Conservation (phyloP, 345 rosid species). For the Eucalyptus globulus region DNA sequence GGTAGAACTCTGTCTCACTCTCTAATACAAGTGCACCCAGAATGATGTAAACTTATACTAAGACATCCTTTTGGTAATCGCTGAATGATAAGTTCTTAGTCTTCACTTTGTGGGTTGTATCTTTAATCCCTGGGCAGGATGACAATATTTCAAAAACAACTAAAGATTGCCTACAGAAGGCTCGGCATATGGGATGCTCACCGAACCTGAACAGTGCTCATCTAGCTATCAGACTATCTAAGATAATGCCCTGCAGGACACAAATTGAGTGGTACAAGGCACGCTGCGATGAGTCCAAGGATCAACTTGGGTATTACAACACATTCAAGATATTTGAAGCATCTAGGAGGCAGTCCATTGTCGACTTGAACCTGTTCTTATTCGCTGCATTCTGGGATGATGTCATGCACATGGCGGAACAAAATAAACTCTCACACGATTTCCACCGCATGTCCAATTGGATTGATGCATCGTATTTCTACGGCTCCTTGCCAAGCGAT, state of each 20-base stretch:
- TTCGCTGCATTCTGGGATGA: no score
- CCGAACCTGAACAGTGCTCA: neutral
- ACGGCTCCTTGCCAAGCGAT: constrained; percentile 66
- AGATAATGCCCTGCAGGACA: neutral
- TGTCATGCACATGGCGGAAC: neutral
- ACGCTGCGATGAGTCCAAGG: neutral
- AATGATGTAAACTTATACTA: neutral
- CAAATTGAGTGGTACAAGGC: constrained; percentile 1
- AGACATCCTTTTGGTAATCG: neutral
- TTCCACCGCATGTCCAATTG: constrained; percentile 42
- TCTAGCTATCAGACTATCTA: neutral
- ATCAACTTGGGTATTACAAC: neutral
- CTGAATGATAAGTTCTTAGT: neutral
- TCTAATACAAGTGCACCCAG: neutral
- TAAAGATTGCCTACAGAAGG: neutral
- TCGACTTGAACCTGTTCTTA: no score
- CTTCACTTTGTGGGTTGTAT: neutral
- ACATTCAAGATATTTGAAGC: neutral
- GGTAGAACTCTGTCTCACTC: neutral
- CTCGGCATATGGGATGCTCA: neutral
- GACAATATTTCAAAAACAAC: neutral
- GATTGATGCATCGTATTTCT: constrained; percentile 52
- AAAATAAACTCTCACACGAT: constrained; percentile 56
- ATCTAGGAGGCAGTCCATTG: no score
- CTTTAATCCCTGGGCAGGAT: neutral